Base-by-base conservation (phyloP, 306 rosid species). In the Carpinus fangiana region DNA sequence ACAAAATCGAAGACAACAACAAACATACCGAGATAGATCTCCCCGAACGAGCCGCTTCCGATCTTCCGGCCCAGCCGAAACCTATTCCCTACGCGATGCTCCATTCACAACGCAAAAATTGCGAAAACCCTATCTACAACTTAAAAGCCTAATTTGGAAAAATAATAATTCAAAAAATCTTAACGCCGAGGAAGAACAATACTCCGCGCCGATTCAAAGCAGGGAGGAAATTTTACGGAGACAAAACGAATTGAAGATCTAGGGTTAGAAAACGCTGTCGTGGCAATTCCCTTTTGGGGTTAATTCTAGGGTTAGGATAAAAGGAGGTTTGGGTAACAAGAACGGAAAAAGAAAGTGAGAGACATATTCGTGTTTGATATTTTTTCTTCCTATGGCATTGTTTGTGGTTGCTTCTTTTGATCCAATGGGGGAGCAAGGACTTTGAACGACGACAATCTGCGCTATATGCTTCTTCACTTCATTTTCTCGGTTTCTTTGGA, bases 21-120 rank as follows among this genome's bases (percentile, higher is more conserved):
- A n/a, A 17, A 41, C 82, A 23, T 84, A 92, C 98, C 98, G 36
- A 92, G 87, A 84, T 94, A 92, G 93, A 94, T 94, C 96, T 94
- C 97, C 20, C 98, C 98, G 31, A 94, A 94, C 43, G 98, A 94
- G 64, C 98, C 96, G 82, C 98, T 89, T 34, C 98, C 98, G 89
- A 94, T 90, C 89, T 94, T 94, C 76, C 97, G 88, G 46, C 98
- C 97, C 47, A 94, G 80, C 43, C 94, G 90, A 85, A 90, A 94
- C 91, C 88, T 94, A 64, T 93, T 91, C 34, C 94, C 97, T 73
- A 94, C 94, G 61, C 97, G 98, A 89, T 97, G 94, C 83, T 94
- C 98, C 98, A 94, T 94, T 84, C 80, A 73, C 47, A 53, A 65
- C 56, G n/a, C n/a, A 8, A 65, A 65, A 80, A 57, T 26, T 57